Evolutionary conservation across 2,329 filamentous ascomycete species (phyloP).

Genomic region (Pseudocercospora crystallina): DNA sequence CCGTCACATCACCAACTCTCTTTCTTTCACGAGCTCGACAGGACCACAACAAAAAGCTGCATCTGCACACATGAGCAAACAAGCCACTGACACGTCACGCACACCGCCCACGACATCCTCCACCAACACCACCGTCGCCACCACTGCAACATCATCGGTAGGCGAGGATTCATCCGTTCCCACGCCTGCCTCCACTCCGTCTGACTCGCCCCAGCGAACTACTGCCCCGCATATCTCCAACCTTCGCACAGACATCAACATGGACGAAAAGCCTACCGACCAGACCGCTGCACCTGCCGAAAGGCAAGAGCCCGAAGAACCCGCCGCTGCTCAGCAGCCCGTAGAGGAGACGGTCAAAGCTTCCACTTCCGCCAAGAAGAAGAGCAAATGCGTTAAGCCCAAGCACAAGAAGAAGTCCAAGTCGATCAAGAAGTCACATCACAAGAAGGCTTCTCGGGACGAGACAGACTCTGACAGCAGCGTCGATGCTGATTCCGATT

Average conservation of each 20-base stretch:
- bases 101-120: constrained; percentile 3
- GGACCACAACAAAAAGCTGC: not conserved
- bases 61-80: constrained; percentile 54
- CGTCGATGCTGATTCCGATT: constrained; percentile 15
- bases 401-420: constrained; percentile 26
- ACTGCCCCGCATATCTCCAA: constrained; percentile 15
- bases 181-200: constrained; percentile 30
- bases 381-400: constrained; percentile 24
- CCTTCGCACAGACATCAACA: constrained; percentile 24
- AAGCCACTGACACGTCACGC: constrained; percentile 24
- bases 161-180: constrained; percentile 20
- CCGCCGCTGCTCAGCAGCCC: constrained; percentile 4
- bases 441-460: constrained; percentile 21
- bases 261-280: constrained; percentile 28
- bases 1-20: constrained; percentile 2
- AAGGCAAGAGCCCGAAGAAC: constrained; percentile 14
- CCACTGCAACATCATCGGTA: constrained; percentile 16
- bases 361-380: constrained; percentile 20
- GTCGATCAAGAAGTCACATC: constrained; percentile 19
- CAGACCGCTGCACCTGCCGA: constrained; percentile 18
- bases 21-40: not conserved
- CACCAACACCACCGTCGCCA: not conserved
- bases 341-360: constrained; percentile 15
- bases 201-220: constrained; percentile 22
- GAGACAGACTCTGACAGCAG: constrained; percentile 22